These are phyloP conservation scores for Pyrus communis DNA, from an alignment of 306 rosid genomes.

Conservation along the genomic window DNA sequence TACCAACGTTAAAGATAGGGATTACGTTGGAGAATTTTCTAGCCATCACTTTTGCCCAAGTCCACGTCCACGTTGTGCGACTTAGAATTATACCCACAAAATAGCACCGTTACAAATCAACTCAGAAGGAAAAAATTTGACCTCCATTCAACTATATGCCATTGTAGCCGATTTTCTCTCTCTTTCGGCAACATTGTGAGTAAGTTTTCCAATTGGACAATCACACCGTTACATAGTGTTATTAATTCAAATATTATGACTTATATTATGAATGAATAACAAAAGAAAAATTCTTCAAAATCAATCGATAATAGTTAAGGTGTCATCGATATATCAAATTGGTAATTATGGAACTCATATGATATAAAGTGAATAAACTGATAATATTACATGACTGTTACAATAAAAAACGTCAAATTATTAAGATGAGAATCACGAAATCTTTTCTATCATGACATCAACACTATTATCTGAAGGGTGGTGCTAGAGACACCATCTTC, in stretches of 20 bases:
- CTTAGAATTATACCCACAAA: neutral
- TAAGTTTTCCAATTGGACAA: neutral
- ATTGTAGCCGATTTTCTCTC: neutral
- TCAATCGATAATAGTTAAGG: neutral
- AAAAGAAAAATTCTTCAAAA: neutral
- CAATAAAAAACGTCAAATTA: neutral
- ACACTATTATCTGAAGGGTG: neutral
- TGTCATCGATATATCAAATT: too few relatives aligned
- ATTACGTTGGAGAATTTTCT: neutral
- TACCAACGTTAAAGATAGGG: neutral
- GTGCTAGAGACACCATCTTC: too few relatives aligned
- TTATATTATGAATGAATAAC: too few relatives aligned
- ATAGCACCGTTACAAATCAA: neutral
- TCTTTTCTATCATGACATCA: neutral
- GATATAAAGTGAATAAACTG: neutral
- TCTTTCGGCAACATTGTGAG: neutral
- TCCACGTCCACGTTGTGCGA: neutral
- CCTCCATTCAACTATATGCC: neutral
- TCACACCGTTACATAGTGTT: too few relatives aligned
- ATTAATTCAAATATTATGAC: too few relatives aligned
- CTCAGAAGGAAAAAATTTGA: neutral
- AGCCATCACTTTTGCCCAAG: neutral
- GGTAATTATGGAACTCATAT: too few relatives aligned
- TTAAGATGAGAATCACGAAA: neutral
- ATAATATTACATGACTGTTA: accelerated